Evolutionary conservation across 148 eudicot species (phyloP).

Genomic region (Chenopodium formosanum): DNA sequence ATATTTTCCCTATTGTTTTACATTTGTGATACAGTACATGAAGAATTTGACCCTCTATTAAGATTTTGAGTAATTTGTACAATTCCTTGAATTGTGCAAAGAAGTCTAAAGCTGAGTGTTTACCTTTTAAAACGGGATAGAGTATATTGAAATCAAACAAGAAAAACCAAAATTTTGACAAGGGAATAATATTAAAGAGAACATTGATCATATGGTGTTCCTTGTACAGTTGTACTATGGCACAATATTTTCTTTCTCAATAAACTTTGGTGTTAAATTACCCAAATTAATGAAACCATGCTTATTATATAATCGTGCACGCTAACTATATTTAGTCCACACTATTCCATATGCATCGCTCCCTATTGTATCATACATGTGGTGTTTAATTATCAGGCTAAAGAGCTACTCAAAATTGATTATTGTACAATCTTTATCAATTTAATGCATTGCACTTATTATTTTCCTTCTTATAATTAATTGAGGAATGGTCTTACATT

Average conservation of each 20-base stretch:
- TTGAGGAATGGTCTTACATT: conserved; percentile 19
- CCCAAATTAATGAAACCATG: conserved; percentile 23
- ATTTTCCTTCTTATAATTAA: conserved; percentile 3
- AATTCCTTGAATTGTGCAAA: neutral
- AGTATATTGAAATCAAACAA: too few species aligned
- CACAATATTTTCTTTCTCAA: neutral
- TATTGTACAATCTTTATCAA: conserved; percentile 8
- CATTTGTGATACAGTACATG: too few species aligned
- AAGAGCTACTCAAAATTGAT: neutral
- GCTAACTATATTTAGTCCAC: neutral
- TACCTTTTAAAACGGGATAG: neutral
- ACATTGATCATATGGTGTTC: neutral
- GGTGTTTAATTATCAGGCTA: neutral
- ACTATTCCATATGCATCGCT: conserved; percentile 3
- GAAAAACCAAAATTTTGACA: neutral
- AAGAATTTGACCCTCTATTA: too few species aligned
- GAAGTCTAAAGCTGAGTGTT: neutral
- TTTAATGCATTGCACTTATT: conserved; percentile 11
- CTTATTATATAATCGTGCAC: neutral
- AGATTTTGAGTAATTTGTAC: neutral
- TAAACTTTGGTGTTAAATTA: neutral
- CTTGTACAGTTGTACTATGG: neutral
- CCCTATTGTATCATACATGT: neutral
- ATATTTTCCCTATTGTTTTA: too few species aligned
- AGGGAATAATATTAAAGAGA: neutral